phyloP scores from a whole-genome alignment of 1,284 basidiomycete species.

The Pholiota adiposa region DNA sequence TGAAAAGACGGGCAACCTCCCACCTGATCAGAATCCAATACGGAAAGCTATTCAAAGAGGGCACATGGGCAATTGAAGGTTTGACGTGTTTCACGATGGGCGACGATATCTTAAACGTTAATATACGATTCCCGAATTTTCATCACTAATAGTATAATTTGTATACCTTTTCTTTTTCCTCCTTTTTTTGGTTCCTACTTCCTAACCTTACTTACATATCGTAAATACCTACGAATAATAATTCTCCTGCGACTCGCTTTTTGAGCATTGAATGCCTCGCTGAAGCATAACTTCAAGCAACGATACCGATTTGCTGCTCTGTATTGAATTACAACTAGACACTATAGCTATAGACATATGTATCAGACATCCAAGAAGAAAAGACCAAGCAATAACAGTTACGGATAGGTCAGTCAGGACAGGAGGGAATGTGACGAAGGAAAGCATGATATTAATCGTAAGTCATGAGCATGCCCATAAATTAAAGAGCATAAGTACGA shows the following conservation, averaged over 20 bases:
- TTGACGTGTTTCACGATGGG: not conserved
- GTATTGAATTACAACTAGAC: slow-evolving; percentile 7
- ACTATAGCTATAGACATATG: slow-evolving; percentile 1
- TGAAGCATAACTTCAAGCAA: not conserved
- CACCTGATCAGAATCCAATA: slow-evolving; percentile 71
- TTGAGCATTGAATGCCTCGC: not conserved
- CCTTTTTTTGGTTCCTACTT: not conserved
- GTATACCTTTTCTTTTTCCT: not conserved
- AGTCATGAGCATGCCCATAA: slow-evolving; percentile 13
- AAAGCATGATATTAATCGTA: slow-evolving; percentile 12
- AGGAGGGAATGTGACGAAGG: not conserved
- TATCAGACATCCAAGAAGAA: not conserved
- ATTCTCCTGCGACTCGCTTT: not conserved
- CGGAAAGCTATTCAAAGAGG: slow-evolving; percentile 71
- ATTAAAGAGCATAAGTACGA: not conserved
- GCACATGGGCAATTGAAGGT: slow-evolving; percentile 8
- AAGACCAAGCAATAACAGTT: not conserved
- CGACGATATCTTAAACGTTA: slow-evolving; percentile 13
- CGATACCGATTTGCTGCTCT: not conserved
- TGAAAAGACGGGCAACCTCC: slow-evolving; percentile 72
- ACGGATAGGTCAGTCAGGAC: not conserved
- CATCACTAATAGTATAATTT: not conserved
- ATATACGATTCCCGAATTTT: not conserved
- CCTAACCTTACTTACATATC: not conserved
- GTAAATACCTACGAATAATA: not conserved